Conservation (phyloP, 192 early-diverging fungal species). For the Irineochytrium annulatum region DNA sequence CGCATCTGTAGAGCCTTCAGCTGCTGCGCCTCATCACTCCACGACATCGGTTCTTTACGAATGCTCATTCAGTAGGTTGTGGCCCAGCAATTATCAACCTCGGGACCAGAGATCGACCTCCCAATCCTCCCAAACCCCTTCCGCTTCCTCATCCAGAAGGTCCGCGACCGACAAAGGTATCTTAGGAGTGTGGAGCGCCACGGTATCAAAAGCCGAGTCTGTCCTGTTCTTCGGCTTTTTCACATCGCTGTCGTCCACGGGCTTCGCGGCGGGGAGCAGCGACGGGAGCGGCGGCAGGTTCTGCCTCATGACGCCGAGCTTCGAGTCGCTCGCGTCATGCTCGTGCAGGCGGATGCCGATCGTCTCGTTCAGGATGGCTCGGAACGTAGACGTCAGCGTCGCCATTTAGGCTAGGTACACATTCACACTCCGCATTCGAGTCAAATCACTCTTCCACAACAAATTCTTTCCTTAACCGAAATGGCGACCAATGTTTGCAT, state of each 20-base stretch:
- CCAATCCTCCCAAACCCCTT: constrained; percentile 20
- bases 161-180: constrained; percentile 3
- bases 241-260: background rate
- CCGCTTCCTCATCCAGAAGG: constrained; percentile 20
- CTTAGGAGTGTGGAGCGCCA: background rate
- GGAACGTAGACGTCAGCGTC: background rate
- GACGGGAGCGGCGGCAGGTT: background rate
- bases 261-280: background rate
- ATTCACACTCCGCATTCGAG: background rate
- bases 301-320: too few relatives aligned
- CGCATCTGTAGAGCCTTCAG: constrained; percentile 9
- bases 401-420: background rate
- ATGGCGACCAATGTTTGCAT: background rate
- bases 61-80: background rate
- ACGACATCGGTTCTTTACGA: constrained; percentile 15
- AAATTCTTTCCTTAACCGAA: background rate
- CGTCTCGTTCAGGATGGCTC: constrained; percentile 16
- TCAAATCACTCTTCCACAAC: background rate
- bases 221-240: background rate
- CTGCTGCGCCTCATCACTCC: constrained; percentile 24
- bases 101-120: constrained; percentile 24
- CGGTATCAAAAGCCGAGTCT: constrained; percentile 8
- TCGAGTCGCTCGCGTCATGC: background rate
- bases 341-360: constrained; percentile 10
- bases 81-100: constrained; percentile 5